Conservation (phyloP, 108 stramenopile species). For the Nitzschia palea region DNA sequence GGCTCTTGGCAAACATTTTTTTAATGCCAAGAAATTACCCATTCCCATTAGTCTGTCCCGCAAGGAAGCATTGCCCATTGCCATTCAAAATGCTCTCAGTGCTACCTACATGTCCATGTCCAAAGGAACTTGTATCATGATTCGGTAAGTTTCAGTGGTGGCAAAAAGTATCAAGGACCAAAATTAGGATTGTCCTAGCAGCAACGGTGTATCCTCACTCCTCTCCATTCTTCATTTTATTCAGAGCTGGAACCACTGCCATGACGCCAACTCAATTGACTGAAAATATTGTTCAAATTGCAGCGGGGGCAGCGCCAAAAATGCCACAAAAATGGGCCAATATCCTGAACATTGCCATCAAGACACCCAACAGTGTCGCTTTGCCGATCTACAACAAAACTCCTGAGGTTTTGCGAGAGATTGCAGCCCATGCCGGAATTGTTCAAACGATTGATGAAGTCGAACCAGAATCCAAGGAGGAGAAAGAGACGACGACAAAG, state of each 20-base stretch:
- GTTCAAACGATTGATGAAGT: slow-evolving; percentile 5
- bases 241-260: slow-evolving; percentile 74
- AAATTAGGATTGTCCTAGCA: too few relatives aligned
- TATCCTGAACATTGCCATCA: slow-evolving; percentile 80
- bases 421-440: slow-evolving; percentile 49
- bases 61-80: slow-evolving; percentile 68
- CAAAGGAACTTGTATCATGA: slow-evolving; percentile 82
- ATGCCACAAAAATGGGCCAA: slow-evolving; percentile 90
- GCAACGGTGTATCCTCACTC: neutral
- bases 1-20: slow-evolving; percentile 89
- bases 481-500: slow-evolving; percentile 21
- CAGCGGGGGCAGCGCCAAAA: slow-evolving; percentile 50
- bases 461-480: slow-evolving; percentile 7
- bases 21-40: slow-evolving; percentile 88
- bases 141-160: slow-evolving; percentile 61
- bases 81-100: slow-evolving; percentile 56
- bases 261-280: slow-evolving; percentile 66
- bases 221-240: neutral
- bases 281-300: slow-evolving; percentile 74
- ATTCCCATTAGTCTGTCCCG: slow-evolving; percentile 76
- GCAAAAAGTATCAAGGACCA: too few relatives aligned
- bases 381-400: slow-evolving; percentile 88
- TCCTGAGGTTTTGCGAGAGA: slow-evolving; percentile 64
- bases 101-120: slow-evolving; percentile 77
- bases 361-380: slow-evolving; percentile 69